A percentile compares a stretch with the other conserved stretches of the same genome.
These are phyloP conservation scores for Sphaerostilbella broomeana DNA, from an alignment of 2,329 filamentous ascomycete species.

Conservation along the genomic window DNA sequence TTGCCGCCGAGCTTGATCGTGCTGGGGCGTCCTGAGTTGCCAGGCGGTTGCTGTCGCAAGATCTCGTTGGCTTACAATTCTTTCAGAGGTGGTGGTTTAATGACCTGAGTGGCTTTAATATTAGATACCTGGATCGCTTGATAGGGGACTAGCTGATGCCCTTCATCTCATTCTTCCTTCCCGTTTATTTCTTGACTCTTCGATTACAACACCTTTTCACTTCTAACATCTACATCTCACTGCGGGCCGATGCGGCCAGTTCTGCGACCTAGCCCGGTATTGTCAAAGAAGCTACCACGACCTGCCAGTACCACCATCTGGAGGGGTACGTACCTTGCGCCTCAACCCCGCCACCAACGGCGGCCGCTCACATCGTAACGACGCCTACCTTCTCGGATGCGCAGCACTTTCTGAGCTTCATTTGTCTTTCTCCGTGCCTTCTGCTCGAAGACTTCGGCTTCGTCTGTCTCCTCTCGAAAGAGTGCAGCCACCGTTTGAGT, in stretches of 20 bases:
- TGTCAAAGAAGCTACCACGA: conserved; percentile 2
- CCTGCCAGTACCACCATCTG: too few species aligned
- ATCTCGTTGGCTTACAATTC: too few species aligned
- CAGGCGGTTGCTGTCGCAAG: too few species aligned
- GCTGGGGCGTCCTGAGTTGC: not conserved
- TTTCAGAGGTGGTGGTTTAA: too few species aligned
- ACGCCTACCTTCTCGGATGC: too few species aligned
- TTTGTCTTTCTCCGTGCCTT: not conserved
- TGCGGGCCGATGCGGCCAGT: conserved; percentile 17
- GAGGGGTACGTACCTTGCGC: conserved; percentile 5
- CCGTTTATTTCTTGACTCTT: conserved; percentile 2
- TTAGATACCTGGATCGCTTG: too few species aligned
- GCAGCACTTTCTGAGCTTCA: too few species aligned
- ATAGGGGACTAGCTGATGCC: too few species aligned
- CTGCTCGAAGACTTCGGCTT: not conserved
- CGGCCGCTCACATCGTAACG: too few species aligned
- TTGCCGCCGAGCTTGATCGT: conserved; percentile 8
- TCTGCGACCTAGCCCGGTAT: conserved; percentile 16
- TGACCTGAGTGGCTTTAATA: too few species aligned
- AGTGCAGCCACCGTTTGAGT: not conserved
- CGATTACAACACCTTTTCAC: too few species aligned
- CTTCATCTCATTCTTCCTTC: too few species aligned
- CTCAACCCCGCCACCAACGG: conserved; percentile 5
- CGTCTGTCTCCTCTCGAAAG: not conserved
- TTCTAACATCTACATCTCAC: not conserved